Conservation (phyloP, 768 basidiomycete genomes). For the Mycena vulgaris region DNA sequence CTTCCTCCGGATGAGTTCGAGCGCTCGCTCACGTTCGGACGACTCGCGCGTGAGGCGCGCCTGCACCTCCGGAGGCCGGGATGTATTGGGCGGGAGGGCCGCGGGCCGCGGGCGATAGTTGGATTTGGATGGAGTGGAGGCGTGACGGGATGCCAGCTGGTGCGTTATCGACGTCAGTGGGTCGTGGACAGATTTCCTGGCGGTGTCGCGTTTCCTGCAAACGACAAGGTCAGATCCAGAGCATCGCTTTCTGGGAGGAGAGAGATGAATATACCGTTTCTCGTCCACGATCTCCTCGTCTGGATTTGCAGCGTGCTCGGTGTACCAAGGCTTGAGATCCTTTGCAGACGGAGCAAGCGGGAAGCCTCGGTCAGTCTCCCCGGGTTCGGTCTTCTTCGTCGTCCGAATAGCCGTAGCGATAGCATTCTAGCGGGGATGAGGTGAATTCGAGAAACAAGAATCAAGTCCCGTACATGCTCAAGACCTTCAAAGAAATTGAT, state of each 20-base stretch:
- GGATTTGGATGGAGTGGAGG: slow-evolving; percentile 46
- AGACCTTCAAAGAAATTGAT: slow-evolving; percentile 90
- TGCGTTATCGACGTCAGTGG: slow-evolving; percentile 83
- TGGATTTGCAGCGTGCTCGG: slow-evolving; percentile 47
- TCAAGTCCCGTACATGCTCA: slow-evolving; percentile 67
- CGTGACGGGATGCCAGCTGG: slow-evolving; percentile 65
- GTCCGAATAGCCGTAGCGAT: slow-evolving; percentile 63
- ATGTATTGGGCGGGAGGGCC: slow-evolving; percentile 37
- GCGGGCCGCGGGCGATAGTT: slow-evolving; percentile 40
- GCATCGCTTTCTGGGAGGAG: neutral
- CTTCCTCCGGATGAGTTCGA: slow-evolving; percentile 78
- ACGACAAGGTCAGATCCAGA: slow-evolving; percentile 5
- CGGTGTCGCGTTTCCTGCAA: slow-evolving; percentile 72
- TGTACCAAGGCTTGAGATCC: slow-evolving; percentile 90
- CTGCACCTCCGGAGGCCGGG: slow-evolving; percentile 61
- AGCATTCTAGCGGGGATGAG: slow-evolving; percentile 53
- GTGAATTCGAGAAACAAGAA: neutral
- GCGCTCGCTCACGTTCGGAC: slow-evolving; percentile 80
- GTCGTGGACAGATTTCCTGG: slow-evolving; percentile 75
- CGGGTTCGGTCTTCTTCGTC: slow-evolving; percentile 62
- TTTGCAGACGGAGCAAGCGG: slow-evolving; percentile 81
- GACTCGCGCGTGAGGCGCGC: slow-evolving; percentile 81
- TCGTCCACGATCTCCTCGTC: slow-evolving; percentile 53
- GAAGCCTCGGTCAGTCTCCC: slow-evolving; percentile 79
- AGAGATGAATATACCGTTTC: slow-evolving; percentile 56